Base-by-base conservation (phyloP, 495 filamentous ascomycete species). In the Annulohypoxylon nitens region DNA sequence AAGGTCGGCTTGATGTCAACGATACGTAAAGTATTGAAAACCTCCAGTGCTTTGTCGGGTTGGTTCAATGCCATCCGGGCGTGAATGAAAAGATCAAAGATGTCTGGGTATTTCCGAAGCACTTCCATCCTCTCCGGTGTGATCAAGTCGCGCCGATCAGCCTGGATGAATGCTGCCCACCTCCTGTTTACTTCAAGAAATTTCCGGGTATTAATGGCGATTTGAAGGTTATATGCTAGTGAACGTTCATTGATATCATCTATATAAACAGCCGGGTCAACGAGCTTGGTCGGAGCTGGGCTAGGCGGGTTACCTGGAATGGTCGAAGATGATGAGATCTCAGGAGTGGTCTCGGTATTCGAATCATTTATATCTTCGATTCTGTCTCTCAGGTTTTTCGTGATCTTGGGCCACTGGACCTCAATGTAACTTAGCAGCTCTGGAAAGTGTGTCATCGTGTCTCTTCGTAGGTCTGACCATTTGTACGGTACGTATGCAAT, bases 21-120 rank as follows among this genome's bases (percentile, higher is more conserved):
- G 10, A 76, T 61, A 37, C 88, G 78, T 84, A 92, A 87, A 61
- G 83, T 70, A 64, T 89, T 88, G 87, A 90, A 91, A 4, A 89
- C 87, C 2, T 86, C 79, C 26, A 89, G 79, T 10, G 89, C 85
- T 3, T 78, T 71, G n/a, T 86, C 75, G 0, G 83, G 79, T 65
- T 80, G 80, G 26, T 82, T 74, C 18, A 91, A 66, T 2, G 78
- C 70, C 79, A 88, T 87, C 68, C 83, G 90, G 3, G 76, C 75
- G 18, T 80, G 63, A 33, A 93, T 80, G 58, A 92, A 89, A n/a
- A 80, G 78, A 55, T 88, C 82, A 63, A 89, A 90, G 9, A 90
- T 62, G 0, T 79, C 64, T 1, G 78, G 66, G 11, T 76, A 41
- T 9, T 63, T 57, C n/a, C 14, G 51, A 51, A 83, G 76, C 37